Percentiles rank a stretch among this genome's conserved stretches.
Conservation (phyloP, 768 basidiomycete species). For the Rhizopogon rudus region DNA sequence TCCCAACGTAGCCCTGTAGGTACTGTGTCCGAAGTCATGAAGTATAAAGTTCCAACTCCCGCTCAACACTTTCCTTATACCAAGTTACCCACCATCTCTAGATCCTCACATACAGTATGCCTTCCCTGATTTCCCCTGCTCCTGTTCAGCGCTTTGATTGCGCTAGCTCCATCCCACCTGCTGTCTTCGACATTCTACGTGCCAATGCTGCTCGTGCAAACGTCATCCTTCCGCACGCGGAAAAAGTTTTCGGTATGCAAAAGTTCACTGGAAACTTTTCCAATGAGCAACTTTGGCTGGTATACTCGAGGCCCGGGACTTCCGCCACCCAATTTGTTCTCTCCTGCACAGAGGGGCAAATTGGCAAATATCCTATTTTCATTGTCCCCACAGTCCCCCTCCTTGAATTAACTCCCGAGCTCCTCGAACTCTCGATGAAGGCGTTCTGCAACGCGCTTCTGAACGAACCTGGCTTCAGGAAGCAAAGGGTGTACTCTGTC, state of each 20-base stretch:
- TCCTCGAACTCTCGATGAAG: constrained; percentile 33
- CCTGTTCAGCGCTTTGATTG: constrained; percentile 4
- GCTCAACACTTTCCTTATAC: constrained; percentile 8
- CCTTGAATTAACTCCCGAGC: constrained; percentile 35
- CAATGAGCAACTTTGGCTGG: constrained; percentile 27
- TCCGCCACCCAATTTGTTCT: constrained; percentile 45
- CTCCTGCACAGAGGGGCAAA: constrained; percentile 49
- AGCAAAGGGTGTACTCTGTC: constrained; percentile 53
- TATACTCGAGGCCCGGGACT: constrained; percentile 11
- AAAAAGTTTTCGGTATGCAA: constrained; percentile 12
- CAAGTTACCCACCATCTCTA: constrained; percentile 8
- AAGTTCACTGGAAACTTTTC: constrained; percentile 2
- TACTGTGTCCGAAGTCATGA: neutral
- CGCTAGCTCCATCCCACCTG: constrained; percentile 12
- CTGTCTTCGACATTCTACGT: constrained; percentile 26
- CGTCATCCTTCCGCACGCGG: constrained; percentile 36
- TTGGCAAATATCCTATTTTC: constrained; percentile 66
- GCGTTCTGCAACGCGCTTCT: constrained; percentile 31
- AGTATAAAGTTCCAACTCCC: neutral
- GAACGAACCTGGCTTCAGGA: constrained; percentile 4
- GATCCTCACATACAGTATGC: constrained; percentile 5
- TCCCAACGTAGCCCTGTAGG: neutral
- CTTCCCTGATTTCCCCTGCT: constrained; percentile 1
- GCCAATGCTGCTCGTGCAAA: constrained; percentile 32
- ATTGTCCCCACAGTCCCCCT: constrained; percentile 28